A percentile compares a stretch with the other conserved stretches of the same genome.
These are phyloP conservation scores for Patellaria atrata DNA, from an alignment of 495 filamentous ascomycete genomes.

Conservation along the genomic window DNA sequence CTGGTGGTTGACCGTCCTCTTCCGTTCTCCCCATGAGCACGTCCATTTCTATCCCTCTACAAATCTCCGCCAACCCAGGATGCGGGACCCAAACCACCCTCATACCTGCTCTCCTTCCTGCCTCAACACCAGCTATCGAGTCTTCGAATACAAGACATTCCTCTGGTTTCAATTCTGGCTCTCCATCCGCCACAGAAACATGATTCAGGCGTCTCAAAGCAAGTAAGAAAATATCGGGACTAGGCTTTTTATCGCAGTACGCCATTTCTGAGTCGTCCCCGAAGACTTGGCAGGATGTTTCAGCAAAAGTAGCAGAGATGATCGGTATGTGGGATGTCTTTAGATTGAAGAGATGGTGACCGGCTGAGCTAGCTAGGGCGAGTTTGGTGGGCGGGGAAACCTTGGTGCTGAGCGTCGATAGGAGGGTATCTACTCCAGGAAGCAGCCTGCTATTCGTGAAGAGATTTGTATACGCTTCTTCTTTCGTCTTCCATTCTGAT, in stretches of 20 bases:
- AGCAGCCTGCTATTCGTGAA: constrained; percentile 25
- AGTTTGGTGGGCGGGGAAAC: constrained; percentile 1
- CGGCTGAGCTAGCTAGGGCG: constrained; percentile 11
- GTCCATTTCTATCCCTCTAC: constrained; percentile 19
- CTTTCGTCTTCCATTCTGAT: constrained; percentile 25
- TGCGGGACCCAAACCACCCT: constrained; percentile 33
- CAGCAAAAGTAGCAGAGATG: constrained; percentile 8
- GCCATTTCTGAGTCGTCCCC: constrained; percentile 26
- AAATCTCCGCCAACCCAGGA: constrained; percentile 22
- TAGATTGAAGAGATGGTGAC: constrained; percentile 3
- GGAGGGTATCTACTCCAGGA: constrained; percentile 26
- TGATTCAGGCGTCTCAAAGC: constrained; percentile 27
- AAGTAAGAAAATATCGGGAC: constrained; percentile 29
- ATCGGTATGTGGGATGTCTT: constrained; percentile 6
- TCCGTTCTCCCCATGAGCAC: constrained; percentile 26
- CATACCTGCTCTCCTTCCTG: constrained; percentile 33
- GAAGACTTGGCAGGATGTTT: constrained; percentile 16
- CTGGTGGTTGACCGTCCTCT: neutral
- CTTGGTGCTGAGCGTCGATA: constrained; percentile 18
- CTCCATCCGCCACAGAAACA: constrained; percentile 4
- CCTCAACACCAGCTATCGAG: constrained; percentile 31
- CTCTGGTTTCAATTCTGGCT: constrained; percentile 13
- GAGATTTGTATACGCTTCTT: constrained; percentile 13
- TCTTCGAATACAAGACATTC: constrained; percentile 36
- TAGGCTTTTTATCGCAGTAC: constrained; percentile 25